A percentile compares a stretch with the other conserved stretches of the same genome.
phyloP scores from a whole-genome alignment of 1,139 yeast species.

The Yamadazyma taylorii region DNA sequence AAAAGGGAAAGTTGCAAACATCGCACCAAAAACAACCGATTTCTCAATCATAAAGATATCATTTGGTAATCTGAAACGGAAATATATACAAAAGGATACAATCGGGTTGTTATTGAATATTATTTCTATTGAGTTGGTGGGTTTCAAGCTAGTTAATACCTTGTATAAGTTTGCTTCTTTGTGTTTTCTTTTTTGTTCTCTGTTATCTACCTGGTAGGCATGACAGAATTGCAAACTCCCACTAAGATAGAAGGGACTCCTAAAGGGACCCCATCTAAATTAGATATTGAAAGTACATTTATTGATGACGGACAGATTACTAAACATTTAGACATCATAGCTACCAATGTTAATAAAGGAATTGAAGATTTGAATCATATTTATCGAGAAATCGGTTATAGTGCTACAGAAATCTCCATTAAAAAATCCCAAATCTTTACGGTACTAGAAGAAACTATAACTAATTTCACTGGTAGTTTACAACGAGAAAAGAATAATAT shows the following conservation, averaged over 20 bases:
- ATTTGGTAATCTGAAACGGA: too few species aligned
- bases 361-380: conserved; percentile 33
- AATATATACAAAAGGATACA: too few species aligned
- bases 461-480: conserved; percentile 31
- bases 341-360: conserved; percentile 33
- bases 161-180: too few species aligned
- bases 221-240: conserved; percentile 12
- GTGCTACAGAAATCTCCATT: conserved; percentile 30
- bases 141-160: too few species aligned
- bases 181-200: too few species aligned
- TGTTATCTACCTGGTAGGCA: too few species aligned
- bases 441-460: conserved; percentile 41
- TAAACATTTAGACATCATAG: conserved; percentile 25
- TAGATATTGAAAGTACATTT: conserved; percentile 8
- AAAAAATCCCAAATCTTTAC: conserved; percentile 42
- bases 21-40: too few species aligned
- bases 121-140: too few species aligned
- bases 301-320: conserved; percentile 3
- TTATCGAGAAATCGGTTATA: conserved; percentile 42
- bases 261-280: conserved; percentile 10
- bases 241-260: conserved; percentile 12
- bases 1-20: too few species aligned
- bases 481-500: conserved; percentile 40
- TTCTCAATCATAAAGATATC: too few species aligned
- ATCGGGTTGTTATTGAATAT: too few species aligned